phyloP scores from a whole-genome alignment of 2,329 filamentous ascomycete genomes.

The Talaromyces piceae region DNA sequence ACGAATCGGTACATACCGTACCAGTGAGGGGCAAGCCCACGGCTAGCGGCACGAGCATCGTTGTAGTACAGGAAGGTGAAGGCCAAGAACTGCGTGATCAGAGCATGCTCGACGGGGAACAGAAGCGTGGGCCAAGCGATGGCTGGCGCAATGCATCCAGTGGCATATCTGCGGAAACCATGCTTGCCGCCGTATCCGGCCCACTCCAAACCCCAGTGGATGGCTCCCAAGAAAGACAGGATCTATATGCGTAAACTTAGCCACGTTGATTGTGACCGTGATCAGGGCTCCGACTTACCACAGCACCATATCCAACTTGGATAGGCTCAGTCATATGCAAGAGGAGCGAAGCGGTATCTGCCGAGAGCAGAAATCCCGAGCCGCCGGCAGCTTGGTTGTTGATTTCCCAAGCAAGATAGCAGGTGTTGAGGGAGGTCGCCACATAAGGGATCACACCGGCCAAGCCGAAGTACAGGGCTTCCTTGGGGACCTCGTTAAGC shows the following conservation, averaged over 20 bases:
- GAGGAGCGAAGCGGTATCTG: conserved; percentile 63
- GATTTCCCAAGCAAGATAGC: conserved; percentile 76
- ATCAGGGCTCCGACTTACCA: conserved; percentile 46
- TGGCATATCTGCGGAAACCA: conserved; percentile 72
- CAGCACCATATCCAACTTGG: conserved; percentile 83
- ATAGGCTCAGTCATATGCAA: conserved; percentile 74
- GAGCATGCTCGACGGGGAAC: conserved; percentile 73
- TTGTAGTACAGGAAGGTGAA: conserved; percentile 83
- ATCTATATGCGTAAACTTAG: conserved; percentile 46
- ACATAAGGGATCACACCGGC: conserved; percentile 81
- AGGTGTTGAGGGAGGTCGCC: conserved; percentile 72
- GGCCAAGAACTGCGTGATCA: conserved; percentile 77
- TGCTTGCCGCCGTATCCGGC: conserved; percentile 60
- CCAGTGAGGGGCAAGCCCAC: conserved; percentile 77
- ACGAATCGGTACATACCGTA: conserved; percentile 87
- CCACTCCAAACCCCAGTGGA: conserved; percentile 90
- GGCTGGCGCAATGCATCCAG: conserved; percentile 70
- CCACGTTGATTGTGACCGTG: neutral
- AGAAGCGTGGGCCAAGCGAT: conserved; percentile 86
- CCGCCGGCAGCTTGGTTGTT: conserved; percentile 59
- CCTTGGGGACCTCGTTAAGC: conserved; percentile 56
- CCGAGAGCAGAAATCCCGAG: conserved; percentile 56
- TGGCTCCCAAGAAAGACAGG: conserved; percentile 85
- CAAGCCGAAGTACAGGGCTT: conserved; percentile 61
- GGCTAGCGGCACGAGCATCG: conserved; percentile 63